Percentiles rank a stretch among this genome's conserved stretches.
Evolutionary conservation across 768 basidiomycete genomes (phyloP).

Genomic region (Leccinellum luteum): DNA sequence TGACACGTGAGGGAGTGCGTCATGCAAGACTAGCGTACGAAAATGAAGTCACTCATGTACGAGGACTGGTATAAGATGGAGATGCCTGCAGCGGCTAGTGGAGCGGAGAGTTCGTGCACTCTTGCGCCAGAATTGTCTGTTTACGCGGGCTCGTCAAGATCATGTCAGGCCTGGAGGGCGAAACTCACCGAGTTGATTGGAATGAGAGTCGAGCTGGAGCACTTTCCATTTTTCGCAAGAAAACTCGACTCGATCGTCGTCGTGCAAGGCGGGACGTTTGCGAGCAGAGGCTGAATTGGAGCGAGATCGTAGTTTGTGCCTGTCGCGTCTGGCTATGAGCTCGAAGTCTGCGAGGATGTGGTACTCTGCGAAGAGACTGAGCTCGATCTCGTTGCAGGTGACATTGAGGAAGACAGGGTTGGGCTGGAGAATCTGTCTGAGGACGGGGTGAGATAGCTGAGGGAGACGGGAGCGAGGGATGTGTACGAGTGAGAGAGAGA

Average conservation of each 20-base stretch:
- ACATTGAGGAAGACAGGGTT: constrained; percentile 68
- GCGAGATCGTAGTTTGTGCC: constrained; percentile 42
- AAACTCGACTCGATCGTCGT: constrained; percentile 57
- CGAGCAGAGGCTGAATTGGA: constrained; percentile 36
- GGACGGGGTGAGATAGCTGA: constrained; percentile 55
- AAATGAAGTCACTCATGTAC: constrained; percentile 80
- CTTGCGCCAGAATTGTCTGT: constrained; percentile 69
- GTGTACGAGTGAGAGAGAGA: constrained; percentile 69
- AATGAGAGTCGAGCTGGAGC: constrained; percentile 79
- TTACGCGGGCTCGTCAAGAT: constrained; percentile 6
- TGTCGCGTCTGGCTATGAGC: constrained; percentile 55
- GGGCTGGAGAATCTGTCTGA: constrained; percentile 68
- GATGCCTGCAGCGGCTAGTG: constrained; percentile 72
- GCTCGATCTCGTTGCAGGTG: constrained; percentile 77
- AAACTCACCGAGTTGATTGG: constrained; percentile 59
- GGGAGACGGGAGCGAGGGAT: constrained; percentile 68
- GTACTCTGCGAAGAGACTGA: constrained; percentile 69
- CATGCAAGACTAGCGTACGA: constrained; percentile 46
- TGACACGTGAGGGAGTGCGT: background rate
- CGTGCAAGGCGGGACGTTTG: constrained; percentile 21
- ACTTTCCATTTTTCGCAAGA: constrained; percentile 77
- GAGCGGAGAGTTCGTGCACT: constrained; percentile 73
- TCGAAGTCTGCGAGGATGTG: constrained; percentile 57
- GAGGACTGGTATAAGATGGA: constrained; percentile 82
- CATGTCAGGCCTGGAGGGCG: background rate